Conservation (phyloP, 345 rosid species). For the Eucalyptus erythrocorys region DNA sequence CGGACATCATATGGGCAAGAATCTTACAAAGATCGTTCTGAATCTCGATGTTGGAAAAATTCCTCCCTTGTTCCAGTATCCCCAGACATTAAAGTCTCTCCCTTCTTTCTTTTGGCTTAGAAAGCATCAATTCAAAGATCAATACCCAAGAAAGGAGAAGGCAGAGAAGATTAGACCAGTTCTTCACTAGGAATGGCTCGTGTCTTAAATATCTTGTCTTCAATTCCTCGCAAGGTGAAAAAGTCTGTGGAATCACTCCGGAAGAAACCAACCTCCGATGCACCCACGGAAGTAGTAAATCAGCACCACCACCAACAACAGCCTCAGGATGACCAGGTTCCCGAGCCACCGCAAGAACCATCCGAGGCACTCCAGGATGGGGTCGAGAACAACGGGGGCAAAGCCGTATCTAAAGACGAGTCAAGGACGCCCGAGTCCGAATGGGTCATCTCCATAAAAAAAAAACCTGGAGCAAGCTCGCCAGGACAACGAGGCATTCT, state of each 20-base stretch:
- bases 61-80: background rate
- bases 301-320: background rate
- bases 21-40: background rate
- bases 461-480: slow-evolving; percentile 48
- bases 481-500: slow-evolving; percentile 40
- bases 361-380: background rate
- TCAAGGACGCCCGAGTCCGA: slow-evolving; percentile 21
- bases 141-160: fast-evolving
- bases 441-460: slow-evolving; percentile 51
- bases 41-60: slow-evolving; percentile 7
- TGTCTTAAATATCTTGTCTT: fast-evolving
- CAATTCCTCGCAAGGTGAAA: fast-evolving
- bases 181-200: slow-evolving; percentile 27
- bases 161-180: fast-evolving
- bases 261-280: background rate
- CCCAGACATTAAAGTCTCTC: fast-evolving
- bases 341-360: slow-evolving; percentile 4
- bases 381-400: slow-evolving; percentile 7
- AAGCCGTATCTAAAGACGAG: background rate
- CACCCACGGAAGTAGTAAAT: background rate
- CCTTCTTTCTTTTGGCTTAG: background rate
- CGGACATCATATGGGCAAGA: fast-evolving
- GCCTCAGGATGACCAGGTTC: background rate
- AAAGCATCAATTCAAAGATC: fast-evolving
- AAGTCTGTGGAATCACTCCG: fast-evolving